Conservation (phyloP, 257 asterid genomes). For the Solanum ahanhuiri region DNA sequence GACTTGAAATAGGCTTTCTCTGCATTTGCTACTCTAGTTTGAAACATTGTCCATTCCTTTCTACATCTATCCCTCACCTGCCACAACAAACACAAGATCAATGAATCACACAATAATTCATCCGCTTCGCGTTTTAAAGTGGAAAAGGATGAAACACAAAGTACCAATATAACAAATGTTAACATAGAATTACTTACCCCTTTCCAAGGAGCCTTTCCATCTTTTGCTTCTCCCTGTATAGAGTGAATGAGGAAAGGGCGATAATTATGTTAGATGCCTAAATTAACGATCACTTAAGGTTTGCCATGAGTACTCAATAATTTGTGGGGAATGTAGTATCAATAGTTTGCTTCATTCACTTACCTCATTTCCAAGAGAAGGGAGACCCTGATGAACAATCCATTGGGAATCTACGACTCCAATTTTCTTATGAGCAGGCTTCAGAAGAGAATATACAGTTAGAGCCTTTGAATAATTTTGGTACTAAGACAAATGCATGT, state of each 20-base stretch:
- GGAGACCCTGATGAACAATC: slow-evolving; percentile 70
- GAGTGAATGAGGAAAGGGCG: neutral
- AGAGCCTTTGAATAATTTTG: neutral
- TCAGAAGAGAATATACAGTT: neutral
- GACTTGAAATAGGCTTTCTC: slow-evolving; percentile 49
- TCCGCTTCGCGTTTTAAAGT: neutral
- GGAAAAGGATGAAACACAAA: neutral
- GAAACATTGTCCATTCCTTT: slow-evolving; percentile 74
- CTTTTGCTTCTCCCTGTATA: slow-evolving; percentile 44
- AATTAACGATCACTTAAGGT: neutral
- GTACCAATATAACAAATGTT: neutral
- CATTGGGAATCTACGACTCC: slow-evolving; percentile 93
- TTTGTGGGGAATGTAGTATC: neutral
- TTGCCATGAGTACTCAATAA: neutral
- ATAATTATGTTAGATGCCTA: neutral
- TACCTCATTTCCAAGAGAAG: slow-evolving; percentile 80
- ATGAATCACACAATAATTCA: neutral
- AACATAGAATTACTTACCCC: slow-evolving; percentile 44
- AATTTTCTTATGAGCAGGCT: slow-evolving; percentile 79
- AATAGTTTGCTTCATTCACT: neutral
- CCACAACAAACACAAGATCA: neutral
- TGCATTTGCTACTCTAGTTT: slow-evolving; percentile 41
- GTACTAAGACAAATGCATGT: neutral
- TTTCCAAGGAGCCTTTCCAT: slow-evolving; percentile 65
- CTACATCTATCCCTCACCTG: slow-evolving; percentile 67